Conservation (phyloP, 1,139 yeast genomes). For the Scheffersomyces stambukii region DNA sequence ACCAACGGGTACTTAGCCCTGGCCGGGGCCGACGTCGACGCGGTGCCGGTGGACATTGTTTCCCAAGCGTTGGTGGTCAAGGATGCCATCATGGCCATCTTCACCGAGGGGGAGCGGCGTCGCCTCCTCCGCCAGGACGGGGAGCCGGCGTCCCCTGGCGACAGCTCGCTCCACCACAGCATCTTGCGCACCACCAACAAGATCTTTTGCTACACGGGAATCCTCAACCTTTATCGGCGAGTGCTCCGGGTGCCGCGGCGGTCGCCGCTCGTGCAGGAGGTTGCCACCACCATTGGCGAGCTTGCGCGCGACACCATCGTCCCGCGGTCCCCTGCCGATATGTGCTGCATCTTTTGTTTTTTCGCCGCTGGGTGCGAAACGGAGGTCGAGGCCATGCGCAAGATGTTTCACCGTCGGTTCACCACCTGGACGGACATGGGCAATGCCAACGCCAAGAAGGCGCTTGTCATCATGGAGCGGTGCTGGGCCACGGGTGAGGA, state of each 20-base stretch:
- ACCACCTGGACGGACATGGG: slow-evolving; percentile 39
- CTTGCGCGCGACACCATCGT: slow-evolving; percentile 35
- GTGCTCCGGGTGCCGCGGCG: slow-evolving; percentile 45
- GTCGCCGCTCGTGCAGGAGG: slow-evolving; percentile 43
- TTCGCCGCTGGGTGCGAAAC: slow-evolving; percentile 63
- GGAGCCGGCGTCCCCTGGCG: slow-evolving; percentile 15
- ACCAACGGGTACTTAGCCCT: slow-evolving; percentile 23
- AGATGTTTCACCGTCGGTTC: slow-evolving; percentile 37
- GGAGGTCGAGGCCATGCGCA: slow-evolving; percentile 26
- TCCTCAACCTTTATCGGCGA: slow-evolving; percentile 54
- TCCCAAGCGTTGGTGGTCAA: slow-evolving; percentile 47
- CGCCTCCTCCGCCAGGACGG: slow-evolving; percentile 37
- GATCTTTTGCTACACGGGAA: slow-evolving; percentile 52
- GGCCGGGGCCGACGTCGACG: slow-evolving; percentile 6
- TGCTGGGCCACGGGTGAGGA: slow-evolving; percentile 56
- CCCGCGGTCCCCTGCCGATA: slow-evolving; percentile 47
- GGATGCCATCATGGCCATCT: slow-evolving; percentile 27
- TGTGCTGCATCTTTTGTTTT: slow-evolving; percentile 51
- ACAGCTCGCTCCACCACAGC: too few relatives aligned
- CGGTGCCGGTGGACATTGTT: slow-evolving; percentile 32
- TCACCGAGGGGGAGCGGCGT: too few relatives aligned
- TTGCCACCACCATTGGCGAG: slow-evolving; percentile 39
- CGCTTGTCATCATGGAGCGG: slow-evolving; percentile 45
- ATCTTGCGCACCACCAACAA: slow-evolving; percentile 49
- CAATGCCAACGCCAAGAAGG: slow-evolving; percentile 44